These are phyloP conservation scores for Xylariaceae sp. DNA, from an alignment of 2,329 filamentous ascomycete species.

Conservation along the genomic window DNA sequence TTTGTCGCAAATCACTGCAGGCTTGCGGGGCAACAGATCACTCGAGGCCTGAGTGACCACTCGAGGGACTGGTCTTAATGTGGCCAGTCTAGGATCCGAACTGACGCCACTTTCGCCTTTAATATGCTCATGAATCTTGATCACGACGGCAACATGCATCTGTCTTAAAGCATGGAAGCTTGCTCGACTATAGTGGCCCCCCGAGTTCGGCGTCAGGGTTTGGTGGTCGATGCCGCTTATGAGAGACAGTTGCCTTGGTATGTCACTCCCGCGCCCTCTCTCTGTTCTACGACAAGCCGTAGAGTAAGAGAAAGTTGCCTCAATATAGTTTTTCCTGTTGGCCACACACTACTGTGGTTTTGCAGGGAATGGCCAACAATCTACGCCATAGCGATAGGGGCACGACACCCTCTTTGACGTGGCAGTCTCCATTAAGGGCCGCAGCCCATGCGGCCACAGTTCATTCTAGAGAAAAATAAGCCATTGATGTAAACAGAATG, in stretches of 20 bases:
- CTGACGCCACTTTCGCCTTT: constrained; percentile 23
- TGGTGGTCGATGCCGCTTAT: background rate
- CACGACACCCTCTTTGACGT: constrained; percentile 31
- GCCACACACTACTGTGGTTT: constrained; percentile 24
- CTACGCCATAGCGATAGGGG: constrained; percentile 22
- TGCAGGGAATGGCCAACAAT: constrained; percentile 21
- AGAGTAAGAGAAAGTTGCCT: constrained; percentile 3
- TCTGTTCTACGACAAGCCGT: constrained; percentile 1
- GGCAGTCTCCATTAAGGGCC: constrained; percentile 30
- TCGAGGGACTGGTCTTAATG: constrained; percentile 24
- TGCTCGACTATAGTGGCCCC: constrained; percentile 13
- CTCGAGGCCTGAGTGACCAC: constrained; percentile 15
- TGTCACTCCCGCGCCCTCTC: background rate
- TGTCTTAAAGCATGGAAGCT: constrained; percentile 21
- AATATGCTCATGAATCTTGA: constrained; percentile 19
- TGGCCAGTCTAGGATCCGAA: constrained; percentile 25
- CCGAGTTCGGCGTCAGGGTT: constrained; percentile 1
- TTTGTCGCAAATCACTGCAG: constrained; percentile 25
- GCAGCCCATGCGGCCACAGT: constrained; percentile 25
- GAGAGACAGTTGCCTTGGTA: background rate
- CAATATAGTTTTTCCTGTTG: constrained; percentile 8
- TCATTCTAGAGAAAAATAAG: constrained; percentile 27
- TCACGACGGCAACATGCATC: constrained; percentile 28
- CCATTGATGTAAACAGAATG: constrained; percentile 25
- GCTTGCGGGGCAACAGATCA: constrained; percentile 24